phyloP scores from a whole-genome alignment of 2,329 filamentous ascomycete species.

The Septoria linicola region DNA sequence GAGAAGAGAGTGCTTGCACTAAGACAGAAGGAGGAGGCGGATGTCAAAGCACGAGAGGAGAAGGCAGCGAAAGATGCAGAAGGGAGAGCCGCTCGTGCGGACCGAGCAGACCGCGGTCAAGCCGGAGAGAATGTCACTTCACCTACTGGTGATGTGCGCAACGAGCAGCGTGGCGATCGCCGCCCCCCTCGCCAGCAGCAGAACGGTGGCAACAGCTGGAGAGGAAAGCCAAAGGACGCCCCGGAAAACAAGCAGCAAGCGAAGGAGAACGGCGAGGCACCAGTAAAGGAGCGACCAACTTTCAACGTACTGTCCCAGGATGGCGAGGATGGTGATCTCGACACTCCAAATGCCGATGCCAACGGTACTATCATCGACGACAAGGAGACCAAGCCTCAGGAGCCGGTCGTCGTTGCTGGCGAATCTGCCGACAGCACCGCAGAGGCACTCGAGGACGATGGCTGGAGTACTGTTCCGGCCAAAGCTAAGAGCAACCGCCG shows the following conservation, averaged over 20 bases:
- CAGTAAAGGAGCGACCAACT: slow-evolving; percentile 31
- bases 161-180: slow-evolving; percentile 25
- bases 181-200: slow-evolving; percentile 31
- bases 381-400: slow-evolving; percentile 57
- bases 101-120: slow-evolving; percentile 37
- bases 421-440: slow-evolving; percentile 44
- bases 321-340: slow-evolving; percentile 42
- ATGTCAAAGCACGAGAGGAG: slow-evolving; percentile 78
- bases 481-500: slow-evolving; percentile 48
- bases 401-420: slow-evolving; percentile 45
- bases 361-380: slow-evolving; percentile 52
- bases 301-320: slow-evolving; percentile 52
- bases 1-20: slow-evolving; percentile 75
- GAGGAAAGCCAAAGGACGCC: slow-evolving; percentile 31
- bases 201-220: slow-evolving; percentile 23
- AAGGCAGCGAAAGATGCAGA: slow-evolving; percentile 58
- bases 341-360: slow-evolving; percentile 48
- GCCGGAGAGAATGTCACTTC: slow-evolving; percentile 37
- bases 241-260: slow-evolving; percentile 33
- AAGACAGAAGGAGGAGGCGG: slow-evolving; percentile 80
- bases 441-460: slow-evolving; percentile 52
- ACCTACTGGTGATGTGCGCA: slow-evolving; percentile 45
- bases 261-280: slow-evolving; percentile 41
- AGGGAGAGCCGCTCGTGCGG: slow-evolving; percentile 53
- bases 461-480: slow-evolving; percentile 54